phyloP scores from a whole-genome alignment of 805 yeast species.

The Spathaspora boniae region DNA sequence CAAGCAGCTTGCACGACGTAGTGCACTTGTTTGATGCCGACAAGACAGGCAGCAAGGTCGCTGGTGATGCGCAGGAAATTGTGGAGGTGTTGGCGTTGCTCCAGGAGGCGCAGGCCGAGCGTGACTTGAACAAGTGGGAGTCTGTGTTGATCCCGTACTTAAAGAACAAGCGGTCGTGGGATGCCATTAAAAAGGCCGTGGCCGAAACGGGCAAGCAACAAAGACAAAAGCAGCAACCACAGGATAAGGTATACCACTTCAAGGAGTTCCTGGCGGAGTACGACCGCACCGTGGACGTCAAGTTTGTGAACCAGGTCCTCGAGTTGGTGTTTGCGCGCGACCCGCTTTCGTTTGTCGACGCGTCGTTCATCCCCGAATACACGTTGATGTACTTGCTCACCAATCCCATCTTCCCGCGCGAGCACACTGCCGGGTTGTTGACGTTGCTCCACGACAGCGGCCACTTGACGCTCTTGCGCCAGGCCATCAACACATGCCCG shows the following conservation, averaged over 20 bases:
- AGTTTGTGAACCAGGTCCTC: conserved; percentile 47
- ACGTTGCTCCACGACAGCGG: conserved; percentile 37
- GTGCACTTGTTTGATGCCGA: conserved; percentile 24
- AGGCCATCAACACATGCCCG: conserved; percentile 77
- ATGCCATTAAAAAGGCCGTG: conserved; percentile 17
- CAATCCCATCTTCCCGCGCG: conserved; percentile 79
- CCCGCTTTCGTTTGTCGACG: conserved; percentile 19
- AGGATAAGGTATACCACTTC: conserved; percentile 20
- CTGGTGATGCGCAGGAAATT: conserved; percentile 14
- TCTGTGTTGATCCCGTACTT: conserved; percentile 26
- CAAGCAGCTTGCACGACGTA: conserved; percentile 4
- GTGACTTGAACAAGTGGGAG: conserved; percentile 24
- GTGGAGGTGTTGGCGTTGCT: conserved; percentile 24
- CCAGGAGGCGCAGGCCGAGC: conserved; percentile 13
- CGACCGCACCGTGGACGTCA: conserved; percentile 63
- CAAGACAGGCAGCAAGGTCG: conserved; percentile 20
- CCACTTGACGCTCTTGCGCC: conserved; percentile 67
- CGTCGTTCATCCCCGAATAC: conserved; percentile 47
- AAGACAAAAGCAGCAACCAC: conserved; percentile 2
- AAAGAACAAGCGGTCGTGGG: conserved; percentile 25
- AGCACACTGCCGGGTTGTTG: conserved; percentile 54
- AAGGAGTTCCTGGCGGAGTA: conserved; percentile 57
- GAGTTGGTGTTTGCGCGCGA: conserved; percentile 35
- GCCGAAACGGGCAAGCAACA: too few species aligned
- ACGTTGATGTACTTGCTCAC: conserved; percentile 73